phyloP scores from a whole-genome alignment of 805 yeast genomes.

The Myxozyma geophila region DNA sequence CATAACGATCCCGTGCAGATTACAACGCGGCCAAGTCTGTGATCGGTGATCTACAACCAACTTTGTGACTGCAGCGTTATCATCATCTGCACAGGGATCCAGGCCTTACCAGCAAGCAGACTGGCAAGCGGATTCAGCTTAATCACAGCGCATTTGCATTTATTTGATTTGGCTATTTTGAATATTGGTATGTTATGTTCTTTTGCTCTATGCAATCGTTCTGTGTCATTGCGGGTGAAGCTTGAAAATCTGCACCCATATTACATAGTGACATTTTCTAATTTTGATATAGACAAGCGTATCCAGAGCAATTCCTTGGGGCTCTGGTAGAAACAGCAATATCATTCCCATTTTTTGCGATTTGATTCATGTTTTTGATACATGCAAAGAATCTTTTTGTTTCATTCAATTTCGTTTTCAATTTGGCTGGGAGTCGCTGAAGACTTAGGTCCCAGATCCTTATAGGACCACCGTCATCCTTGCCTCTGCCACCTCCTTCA shows the following conservation, averaged over 20 bases:
- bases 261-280: too few relatives aligned
- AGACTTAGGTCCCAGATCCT: background rate
- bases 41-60: background rate
- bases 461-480: background rate
- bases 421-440: constrained; percentile 4
- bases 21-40: background rate
- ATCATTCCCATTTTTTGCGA: background rate
- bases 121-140: background rate
- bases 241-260: too few relatives aligned
- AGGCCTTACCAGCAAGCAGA: background rate
- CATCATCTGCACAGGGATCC: constrained; percentile 1
- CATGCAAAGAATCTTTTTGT: constrained; percentile 2
- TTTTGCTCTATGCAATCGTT: too few relatives aligned
- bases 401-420: background rate
- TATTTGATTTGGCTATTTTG: background rate
- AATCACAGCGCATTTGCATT: background rate
- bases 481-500: background rate
- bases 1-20: background rate
- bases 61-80: constrained; percentile 1
- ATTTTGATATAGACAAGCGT: too few relatives aligned
- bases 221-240: too few relatives aligned
- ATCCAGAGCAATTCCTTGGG: background rate
- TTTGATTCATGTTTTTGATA: constrained; percentile 2
- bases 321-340: background rate
- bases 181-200: too few relatives aligned